Evolutionary conservation across 352 stramenopile species (phyloP).

Genomic region (Phytopythium sindhum): DNA sequence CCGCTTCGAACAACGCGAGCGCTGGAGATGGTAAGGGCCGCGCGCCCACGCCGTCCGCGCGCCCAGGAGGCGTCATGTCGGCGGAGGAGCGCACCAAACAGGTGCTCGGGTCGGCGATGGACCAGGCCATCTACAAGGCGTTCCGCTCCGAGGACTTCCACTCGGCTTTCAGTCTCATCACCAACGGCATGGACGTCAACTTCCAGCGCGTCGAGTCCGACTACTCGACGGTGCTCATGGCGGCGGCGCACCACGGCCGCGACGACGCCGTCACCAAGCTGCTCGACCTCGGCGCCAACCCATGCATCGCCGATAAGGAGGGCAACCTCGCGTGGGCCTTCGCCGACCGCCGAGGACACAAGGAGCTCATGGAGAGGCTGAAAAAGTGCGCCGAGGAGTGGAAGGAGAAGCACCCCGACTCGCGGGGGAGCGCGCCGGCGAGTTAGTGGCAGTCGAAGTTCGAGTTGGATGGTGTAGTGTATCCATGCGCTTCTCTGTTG

Average conservation of each 20-base stretch:
- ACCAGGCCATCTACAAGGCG: slow-evolving; percentile 76
- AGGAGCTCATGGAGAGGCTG: slow-evolving; percentile 60
- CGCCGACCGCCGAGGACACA: slow-evolving; percentile 63
- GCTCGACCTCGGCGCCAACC: slow-evolving; percentile 62
- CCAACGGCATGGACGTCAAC: slow-evolving; percentile 85
- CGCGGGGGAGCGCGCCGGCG: background rate
- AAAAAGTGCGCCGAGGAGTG: slow-evolving; percentile 69
- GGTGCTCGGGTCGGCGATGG: slow-evolving; percentile 80
- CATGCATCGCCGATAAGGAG: slow-evolving; percentile 45
- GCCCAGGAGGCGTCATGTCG: slow-evolving; percentile 27
- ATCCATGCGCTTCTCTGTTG: background rate
- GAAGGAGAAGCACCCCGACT: slow-evolving; percentile 18
- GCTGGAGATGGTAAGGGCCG: slow-evolving; percentile 14
- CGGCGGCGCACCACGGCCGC: slow-evolving; percentile 72
- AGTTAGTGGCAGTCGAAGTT: background rate
- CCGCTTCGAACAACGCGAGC: background rate
- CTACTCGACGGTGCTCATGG: slow-evolving; percentile 70
- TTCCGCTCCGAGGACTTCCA: slow-evolving; percentile 79
- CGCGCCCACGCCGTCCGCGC: slow-evolving; percentile 7
- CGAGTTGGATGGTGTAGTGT: background rate
- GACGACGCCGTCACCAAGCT: slow-evolving; percentile 69
- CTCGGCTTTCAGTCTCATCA: slow-evolving; percentile 72
- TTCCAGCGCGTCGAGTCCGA: slow-evolving; percentile 82
- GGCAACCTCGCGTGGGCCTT: slow-evolving; percentile 67
- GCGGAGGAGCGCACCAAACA: slow-evolving; percentile 72